These are phyloP conservation scores for Simplicillium sp. DNA, from an alignment of 2,329 filamentous ascomycete genomes.

Conservation along the genomic window DNA sequence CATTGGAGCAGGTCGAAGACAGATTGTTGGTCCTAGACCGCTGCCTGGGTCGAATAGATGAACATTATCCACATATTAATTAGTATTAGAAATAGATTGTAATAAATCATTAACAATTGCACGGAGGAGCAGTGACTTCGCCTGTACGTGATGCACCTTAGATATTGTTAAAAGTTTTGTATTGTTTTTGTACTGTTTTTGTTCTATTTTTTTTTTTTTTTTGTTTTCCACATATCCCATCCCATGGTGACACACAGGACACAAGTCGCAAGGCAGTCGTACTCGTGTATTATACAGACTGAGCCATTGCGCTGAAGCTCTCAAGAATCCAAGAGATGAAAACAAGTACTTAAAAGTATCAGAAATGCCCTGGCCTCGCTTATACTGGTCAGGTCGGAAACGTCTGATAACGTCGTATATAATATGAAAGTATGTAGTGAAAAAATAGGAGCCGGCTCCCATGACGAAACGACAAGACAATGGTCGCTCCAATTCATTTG, in stretches of 20 bases:
- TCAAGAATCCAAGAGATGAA: too few species aligned
- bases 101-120: too few species aligned
- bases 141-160: background rate
- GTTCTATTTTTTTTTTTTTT: background rate
- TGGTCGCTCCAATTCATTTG: too few species aligned
- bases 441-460: too few species aligned
- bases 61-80: background rate
- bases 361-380: too few species aligned
- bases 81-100: slow-evolving; percentile 10
- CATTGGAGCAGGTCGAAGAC: slow-evolving; percentile 61
- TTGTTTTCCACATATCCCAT: background rate
- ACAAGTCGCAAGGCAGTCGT: background rate
- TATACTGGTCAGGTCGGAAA: too few species aligned
- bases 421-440: too few species aligned
- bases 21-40: slow-evolving; percentile 71
- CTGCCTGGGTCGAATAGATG: slow-evolving; percentile 33
- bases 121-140: background rate
- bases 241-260: background rate
- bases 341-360: too few species aligned
- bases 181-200: background rate
- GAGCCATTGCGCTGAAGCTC: too few species aligned
- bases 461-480: too few species aligned
- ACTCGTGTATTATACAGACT: too few species aligned
- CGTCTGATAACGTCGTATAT: too few species aligned
- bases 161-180: background rate